Evolutionary conservation across 2,329 filamentous ascomycete species (phyloP).

Genomic region (Leptographium procerum): DNA sequence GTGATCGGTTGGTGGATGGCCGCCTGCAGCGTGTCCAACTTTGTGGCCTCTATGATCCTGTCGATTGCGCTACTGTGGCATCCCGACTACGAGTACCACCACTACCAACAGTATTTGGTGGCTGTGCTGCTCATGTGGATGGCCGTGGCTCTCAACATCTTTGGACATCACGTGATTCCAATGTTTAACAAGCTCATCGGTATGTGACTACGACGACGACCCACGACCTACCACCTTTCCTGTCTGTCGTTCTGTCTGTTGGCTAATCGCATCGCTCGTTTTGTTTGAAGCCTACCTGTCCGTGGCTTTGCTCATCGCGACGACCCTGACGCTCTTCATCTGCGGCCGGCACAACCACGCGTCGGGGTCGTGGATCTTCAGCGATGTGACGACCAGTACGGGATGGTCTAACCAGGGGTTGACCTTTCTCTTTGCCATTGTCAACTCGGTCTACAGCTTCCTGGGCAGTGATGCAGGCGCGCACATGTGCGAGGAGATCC

Average conservation of each 20-base stretch:
- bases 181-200: slow-evolving; percentile 7
- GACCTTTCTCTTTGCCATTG: slow-evolving; percentile 3
- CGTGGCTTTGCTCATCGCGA: slow-evolving; percentile 49
- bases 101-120: slow-evolving; percentile 7
- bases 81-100: slow-evolving; percentile 3
- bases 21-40: slow-evolving; percentile 7
- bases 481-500: slow-evolving; percentile 10
- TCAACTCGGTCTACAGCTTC: slow-evolving; percentile 8
- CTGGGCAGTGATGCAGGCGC: slow-evolving; percentile 7
- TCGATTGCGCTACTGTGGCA: slow-evolving; percentile 6
- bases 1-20: slow-evolving; percentile 10
- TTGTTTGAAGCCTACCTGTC: slow-evolving; percentile 1
- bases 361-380: slow-evolving; percentile 4
- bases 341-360: slow-evolving; percentile 6
- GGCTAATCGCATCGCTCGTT: not conserved
- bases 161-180: slow-evolving; percentile 6
- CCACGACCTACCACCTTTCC: too few species aligned
- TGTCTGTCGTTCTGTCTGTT: too few species aligned
- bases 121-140: slow-evolving; percentile 5
- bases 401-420: slow-evolving; percentile 8
- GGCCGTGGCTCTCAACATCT: slow-evolving; percentile 6
- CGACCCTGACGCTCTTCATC: slow-evolving; percentile 37
- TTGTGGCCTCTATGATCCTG: slow-evolving; percentile 9
- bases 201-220: too few species aligned
- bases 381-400: slow-evolving; percentile 2